Percentiles rank a stretch among this genome's conserved stretches.
phyloP scores from a whole-genome alignment of 1,284 basidiomycete species.

The Trametes sp. region DNA sequence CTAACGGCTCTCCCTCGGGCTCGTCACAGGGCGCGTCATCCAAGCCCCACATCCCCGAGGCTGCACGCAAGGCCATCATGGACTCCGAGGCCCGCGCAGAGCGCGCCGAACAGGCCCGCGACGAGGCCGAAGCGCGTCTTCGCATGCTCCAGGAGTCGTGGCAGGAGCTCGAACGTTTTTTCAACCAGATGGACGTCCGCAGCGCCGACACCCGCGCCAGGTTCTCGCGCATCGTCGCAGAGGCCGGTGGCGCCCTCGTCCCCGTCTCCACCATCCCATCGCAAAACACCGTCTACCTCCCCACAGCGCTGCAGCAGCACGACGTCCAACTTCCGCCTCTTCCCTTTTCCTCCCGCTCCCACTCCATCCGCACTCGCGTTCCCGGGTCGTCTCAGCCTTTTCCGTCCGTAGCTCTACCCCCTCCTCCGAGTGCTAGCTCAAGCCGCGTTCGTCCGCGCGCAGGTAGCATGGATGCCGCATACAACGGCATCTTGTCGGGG shows the following conservation, averaged over 20 bases:
- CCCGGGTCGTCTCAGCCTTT: slow-evolving; percentile 37
- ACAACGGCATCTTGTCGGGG: slow-evolving; percentile 35
- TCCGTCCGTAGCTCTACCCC: slow-evolving; percentile 39
- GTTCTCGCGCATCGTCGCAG: slow-evolving; percentile 55
- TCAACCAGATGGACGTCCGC: slow-evolving; percentile 53
- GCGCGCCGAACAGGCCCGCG: slow-evolving; percentile 59
- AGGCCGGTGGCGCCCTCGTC: slow-evolving; percentile 52
- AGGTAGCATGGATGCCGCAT: slow-evolving; percentile 49
- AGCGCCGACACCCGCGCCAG: slow-evolving; percentile 57
- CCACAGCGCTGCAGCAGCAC: slow-evolving; percentile 25
- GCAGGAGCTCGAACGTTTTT: slow-evolving; percentile 59
- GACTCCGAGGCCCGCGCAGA: slow-evolving; percentile 59
- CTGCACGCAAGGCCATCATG: slow-evolving; percentile 45
- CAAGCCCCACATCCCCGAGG: slow-evolving; percentile 36
- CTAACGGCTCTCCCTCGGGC: slow-evolving; percentile 33
- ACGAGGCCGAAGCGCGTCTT: slow-evolving; percentile 62
- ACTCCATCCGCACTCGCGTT: slow-evolving; percentile 27
- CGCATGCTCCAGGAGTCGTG: slow-evolving; percentile 59
- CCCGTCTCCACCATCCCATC: slow-evolving; percentile 32
- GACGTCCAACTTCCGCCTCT: slow-evolving; percentile 13
- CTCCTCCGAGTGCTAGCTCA: slow-evolving; percentile 37
- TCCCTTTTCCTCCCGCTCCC: slow-evolving; percentile 31
- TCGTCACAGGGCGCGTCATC: slow-evolving; percentile 31
- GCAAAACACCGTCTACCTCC: slow-evolving; percentile 26
- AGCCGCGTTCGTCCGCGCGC: slow-evolving; percentile 51